A percentile compares a stretch with the other conserved stretches of the same genome.
Conservation (phyloP, 345 rosid species). For the Salix caprea region DNA sequence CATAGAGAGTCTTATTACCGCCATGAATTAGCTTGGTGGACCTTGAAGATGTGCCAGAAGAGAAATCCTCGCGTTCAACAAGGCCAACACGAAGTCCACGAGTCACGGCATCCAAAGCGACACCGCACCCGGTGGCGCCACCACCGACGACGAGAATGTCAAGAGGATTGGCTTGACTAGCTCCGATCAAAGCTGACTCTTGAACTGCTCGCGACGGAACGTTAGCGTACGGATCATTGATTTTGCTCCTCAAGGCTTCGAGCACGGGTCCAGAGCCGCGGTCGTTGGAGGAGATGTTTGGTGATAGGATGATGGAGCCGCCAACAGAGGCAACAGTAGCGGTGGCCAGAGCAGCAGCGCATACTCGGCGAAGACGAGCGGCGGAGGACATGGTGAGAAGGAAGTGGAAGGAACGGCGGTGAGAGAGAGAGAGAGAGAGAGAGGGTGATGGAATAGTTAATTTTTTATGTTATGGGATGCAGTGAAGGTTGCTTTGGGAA, state of each 20-base stretch:
- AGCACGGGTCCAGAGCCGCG: constrained; percentile 34
- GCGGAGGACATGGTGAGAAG: constrained; percentile 42
- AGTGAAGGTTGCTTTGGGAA: constrained; percentile 26
- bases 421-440: constrained; percentile 7
- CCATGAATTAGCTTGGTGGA: constrained; percentile 96
- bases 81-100: constrained; percentile 91
- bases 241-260: constrained; percentile 42
- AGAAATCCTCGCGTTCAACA: constrained; percentile 92
- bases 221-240: constrained; percentile 45
- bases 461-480: constrained; percentile 8
- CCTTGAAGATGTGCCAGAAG: constrained; percentile 93
- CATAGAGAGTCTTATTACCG: constrained; percentile 39
- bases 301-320: constrained; percentile 26
- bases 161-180: constrained; percentile 56
- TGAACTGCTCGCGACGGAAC: constrained; percentile 73
- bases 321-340: constrained; percentile 35
- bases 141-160: constrained; percentile 92
- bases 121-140: constrained; percentile 97
- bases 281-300: constrained; percentile 51
- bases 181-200: constrained; percentile 52
- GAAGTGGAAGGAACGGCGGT: background rate
- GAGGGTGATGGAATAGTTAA: background rate
- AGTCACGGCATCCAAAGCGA: constrained; percentile 85
- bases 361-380: constrained; percentile 57
- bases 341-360: constrained; percentile 21